Conservation (phyloP, 1,284 basidiomycete genomes). For the Rhodotorula glutinis region DNA sequence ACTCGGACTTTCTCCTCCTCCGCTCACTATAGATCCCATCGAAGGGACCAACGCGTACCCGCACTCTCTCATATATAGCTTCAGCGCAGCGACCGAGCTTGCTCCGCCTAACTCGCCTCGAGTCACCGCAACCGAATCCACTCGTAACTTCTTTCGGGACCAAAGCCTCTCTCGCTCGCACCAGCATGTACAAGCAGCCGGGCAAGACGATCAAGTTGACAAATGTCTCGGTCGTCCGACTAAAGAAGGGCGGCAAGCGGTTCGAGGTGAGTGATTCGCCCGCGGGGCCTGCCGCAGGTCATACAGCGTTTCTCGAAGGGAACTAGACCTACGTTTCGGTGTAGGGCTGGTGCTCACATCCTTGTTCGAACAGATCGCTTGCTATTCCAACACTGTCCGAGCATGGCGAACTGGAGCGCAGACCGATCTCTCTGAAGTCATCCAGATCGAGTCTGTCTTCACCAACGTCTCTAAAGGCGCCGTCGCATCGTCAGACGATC, state of each 20-base stretch:
- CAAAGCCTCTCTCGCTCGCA: too few relatives aligned
- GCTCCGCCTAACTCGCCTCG: too few relatives aligned
- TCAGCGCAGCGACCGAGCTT: too few relatives aligned
- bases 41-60: too few relatives aligned
- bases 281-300: background rate
- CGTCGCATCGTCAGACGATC: conserved; percentile 80
- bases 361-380: conserved; percentile 88
- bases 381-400: conserved; percentile 94
- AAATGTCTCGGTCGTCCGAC: conserved; percentile 90
- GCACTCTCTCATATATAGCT: too few relatives aligned
- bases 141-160: too few relatives aligned
- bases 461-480: conserved; percentile 95
- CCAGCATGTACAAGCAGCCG: conserved; percentile 59
- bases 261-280: conserved; percentile 70
- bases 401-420: conserved; percentile 93
- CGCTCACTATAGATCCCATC: too few relatives aligned
- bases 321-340: too few relatives aligned
- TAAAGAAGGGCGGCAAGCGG: conserved; percentile 95
- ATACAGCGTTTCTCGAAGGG: too few relatives aligned
- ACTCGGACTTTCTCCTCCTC: too few relatives aligned
- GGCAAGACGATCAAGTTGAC: conserved; percentile 91
- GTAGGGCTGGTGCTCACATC: too few relatives aligned
- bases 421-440: conserved; percentile 89
- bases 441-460: conserved; percentile 93
- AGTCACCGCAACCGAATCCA: too few relatives aligned